Percentiles rank a stretch among this genome's conserved stretches.
These are phyloP conservation scores for Hanseniaspora vineae DNA, from an alignment of 805 yeast genomes.

Conservation along the genomic window DNA sequence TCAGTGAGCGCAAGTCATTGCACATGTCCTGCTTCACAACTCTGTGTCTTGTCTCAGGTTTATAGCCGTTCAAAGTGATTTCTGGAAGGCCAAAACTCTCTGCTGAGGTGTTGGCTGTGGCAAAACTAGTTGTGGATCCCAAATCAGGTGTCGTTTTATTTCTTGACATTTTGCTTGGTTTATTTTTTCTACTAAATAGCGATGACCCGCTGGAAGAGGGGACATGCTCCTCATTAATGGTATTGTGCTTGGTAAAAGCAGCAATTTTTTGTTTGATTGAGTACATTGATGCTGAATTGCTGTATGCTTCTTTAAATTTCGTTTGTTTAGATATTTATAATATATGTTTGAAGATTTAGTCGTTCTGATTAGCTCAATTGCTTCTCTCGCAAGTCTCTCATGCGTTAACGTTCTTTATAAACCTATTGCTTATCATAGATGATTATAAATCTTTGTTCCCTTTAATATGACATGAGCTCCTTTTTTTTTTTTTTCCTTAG, in stretches of 20 bases:
- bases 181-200: too few relatives aligned
- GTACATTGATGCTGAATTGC: neutral
- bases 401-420: too few relatives aligned
- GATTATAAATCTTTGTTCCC: too few relatives aligned
- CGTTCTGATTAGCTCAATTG: too few relatives aligned
- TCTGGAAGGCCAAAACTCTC: constrained; percentile 37
- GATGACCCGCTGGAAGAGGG: neutral
- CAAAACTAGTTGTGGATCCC: too few relatives aligned
- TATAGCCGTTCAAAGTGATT: constrained; percentile 48
- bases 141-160: too few relatives aligned
- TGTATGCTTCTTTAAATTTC: neutral
- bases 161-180: neutral
- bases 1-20: constrained; percentile 53
- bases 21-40: constrained; percentile 54
- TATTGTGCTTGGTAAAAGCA: neutral
- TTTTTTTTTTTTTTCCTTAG: too few relatives aligned
- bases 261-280: neutral
- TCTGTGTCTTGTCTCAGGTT: constrained; percentile 39
- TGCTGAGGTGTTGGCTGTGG: neutral
- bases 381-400: too few relatives aligned
- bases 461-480: too few relatives aligned
- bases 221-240: neutral
- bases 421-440: too few relatives aligned
- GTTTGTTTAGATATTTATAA: too few relatives aligned
- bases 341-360: too few relatives aligned